Base-by-base conservation (phyloP, 305 asterid genomes). In the Monarda citriodora region DNA sequence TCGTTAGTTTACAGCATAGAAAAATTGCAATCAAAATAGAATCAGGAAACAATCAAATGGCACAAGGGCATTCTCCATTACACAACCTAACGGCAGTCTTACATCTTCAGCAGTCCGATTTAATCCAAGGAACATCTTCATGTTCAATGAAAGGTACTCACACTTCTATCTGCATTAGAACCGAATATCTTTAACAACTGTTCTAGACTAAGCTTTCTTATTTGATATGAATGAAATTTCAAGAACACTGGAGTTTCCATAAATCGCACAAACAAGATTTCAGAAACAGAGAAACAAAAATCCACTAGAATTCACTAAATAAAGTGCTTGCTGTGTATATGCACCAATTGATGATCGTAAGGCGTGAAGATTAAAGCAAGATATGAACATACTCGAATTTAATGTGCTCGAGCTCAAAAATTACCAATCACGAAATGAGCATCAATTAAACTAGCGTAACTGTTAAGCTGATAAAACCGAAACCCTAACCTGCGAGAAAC, bases 401-500 rank as follows among this genome's bases (percentile, higher is more conserved):
- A 46, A 51, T 36, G 51, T 37, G 63, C 59, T 70, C 45, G 10
- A 22, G n/a, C 29, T 36, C 11, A 47, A 45, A 22, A 50, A 69
- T 29, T 46, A 13, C 26, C 57, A 65, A 32, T 38, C 59, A 29
- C 41, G 53, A 50, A 29, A 52, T 38, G 9, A 56, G 11, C 26
- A 59, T 20, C 34, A 47, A 46, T 16, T 56, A 20, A 49, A 36
- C 37, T 58, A 55, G 61, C 41, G 48, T 9, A 60, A 12, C 31
- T 16, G 36, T 18, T 29, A 45, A 32, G 40, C 68, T 37, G 48
- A 63, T 66, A 67, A 42, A 44, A 42, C 10, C 26, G 59, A 57
- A 75, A 70, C 69, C 79, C 81, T 68, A 73, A 79, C 95, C 91
- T 84, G 66, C 22, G 50, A n/a, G 29, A 36, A 34, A 56, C 18